Percentiles rank a stretch among this genome's conserved stretches.
These are phyloP conservation scores for Yamadazyma paraphyllophila DNA, from an alignment of 805 yeast genomes.

Conservation along the genomic window DNA sequence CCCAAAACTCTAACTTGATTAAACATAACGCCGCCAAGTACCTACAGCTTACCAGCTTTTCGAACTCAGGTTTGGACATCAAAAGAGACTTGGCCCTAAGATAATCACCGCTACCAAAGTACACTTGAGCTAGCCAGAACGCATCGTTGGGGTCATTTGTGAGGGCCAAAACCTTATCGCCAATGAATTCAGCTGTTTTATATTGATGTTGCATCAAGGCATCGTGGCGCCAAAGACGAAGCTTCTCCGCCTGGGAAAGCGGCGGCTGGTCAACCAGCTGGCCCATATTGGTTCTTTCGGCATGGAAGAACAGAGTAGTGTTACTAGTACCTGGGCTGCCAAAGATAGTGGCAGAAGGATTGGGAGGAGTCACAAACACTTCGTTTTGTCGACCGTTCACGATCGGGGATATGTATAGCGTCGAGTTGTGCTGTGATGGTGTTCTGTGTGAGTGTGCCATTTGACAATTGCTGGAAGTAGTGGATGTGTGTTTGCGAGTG, in stretches of 20 bases:
- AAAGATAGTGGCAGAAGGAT: constrained; percentile 42
- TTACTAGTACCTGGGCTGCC: constrained; percentile 42
- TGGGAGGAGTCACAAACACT: constrained; percentile 47
- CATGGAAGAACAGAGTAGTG: constrained; percentile 37
- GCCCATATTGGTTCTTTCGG: constrained; percentile 17
- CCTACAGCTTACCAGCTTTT: constrained; percentile 68
- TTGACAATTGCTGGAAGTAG: background rate
- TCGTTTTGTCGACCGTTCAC: constrained; percentile 44
- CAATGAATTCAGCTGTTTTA: constrained; percentile 84
- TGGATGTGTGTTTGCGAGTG: background rate
- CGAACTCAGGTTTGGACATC: constrained; percentile 50
- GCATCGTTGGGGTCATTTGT: constrained; percentile 92
- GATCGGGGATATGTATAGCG: constrained; percentile 70
- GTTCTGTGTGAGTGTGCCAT: constrained; percentile 28
- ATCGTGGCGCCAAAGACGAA: constrained; percentile 90
- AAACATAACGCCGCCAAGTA: constrained; percentile 77
- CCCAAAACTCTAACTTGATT: constrained; percentile 72
- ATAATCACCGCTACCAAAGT: constrained; percentile 72
- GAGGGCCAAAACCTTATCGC: constrained; percentile 82
- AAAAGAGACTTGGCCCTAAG: constrained; percentile 75
- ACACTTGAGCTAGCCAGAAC: constrained; percentile 93
- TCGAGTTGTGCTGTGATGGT: constrained; percentile 66
- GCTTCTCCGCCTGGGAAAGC: constrained; percentile 75
- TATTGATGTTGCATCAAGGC: constrained; percentile 91
- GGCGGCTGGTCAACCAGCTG: constrained; percentile 28